phyloP scores from a whole-genome alignment of 495 filamentous ascomycete species.

The Lepraria neglecta region DNA sequence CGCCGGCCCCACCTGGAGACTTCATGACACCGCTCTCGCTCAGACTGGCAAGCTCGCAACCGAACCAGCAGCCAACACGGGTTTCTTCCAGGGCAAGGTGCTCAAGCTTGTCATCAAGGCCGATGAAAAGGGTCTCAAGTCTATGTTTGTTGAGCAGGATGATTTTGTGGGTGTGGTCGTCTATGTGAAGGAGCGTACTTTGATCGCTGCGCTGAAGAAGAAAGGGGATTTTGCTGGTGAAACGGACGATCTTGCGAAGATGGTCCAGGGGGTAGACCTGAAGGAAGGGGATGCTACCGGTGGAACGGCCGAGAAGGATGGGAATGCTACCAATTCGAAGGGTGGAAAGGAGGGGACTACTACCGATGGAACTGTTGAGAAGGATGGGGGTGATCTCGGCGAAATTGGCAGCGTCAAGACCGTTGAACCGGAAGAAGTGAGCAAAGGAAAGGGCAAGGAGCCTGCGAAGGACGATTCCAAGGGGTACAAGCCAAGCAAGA shows the following conservation, averaged over 20 bases:
- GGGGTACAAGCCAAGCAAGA: conserved; percentile 9
- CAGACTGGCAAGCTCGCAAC: conserved; percentile 4
- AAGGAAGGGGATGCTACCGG: neutral
- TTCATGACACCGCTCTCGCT: conserved; percentile 11
- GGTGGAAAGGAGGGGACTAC: conserved; percentile 9
- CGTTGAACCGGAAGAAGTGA: neutral
- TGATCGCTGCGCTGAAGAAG: conserved; percentile 20
- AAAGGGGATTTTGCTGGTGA: conserved; percentile 5
- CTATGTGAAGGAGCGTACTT: conserved; percentile 15
- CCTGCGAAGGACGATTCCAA: neutral
- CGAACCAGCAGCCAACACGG: neutral
- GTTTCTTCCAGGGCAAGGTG: conserved; percentile 7
- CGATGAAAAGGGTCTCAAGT: conserved; percentile 5
- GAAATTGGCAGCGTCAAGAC: neutral
- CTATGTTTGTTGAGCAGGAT: conserved; percentile 20
- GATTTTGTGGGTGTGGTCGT: conserved; percentile 16
- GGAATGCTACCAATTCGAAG: neutral
- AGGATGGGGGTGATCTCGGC: conserved; percentile 2
- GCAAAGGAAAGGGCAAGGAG: neutral
- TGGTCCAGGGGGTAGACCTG: neutral
- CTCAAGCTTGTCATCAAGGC: neutral
- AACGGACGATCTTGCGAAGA: conserved; percentile 2
- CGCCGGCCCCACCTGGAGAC: conserved; percentile 24
- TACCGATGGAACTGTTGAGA: neutral
- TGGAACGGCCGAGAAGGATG: neutral